Evolutionary conservation across 1,284 basidiomycete genomes (phyloP).

Genomic region (Apiotrichum brassicae): DNA sequence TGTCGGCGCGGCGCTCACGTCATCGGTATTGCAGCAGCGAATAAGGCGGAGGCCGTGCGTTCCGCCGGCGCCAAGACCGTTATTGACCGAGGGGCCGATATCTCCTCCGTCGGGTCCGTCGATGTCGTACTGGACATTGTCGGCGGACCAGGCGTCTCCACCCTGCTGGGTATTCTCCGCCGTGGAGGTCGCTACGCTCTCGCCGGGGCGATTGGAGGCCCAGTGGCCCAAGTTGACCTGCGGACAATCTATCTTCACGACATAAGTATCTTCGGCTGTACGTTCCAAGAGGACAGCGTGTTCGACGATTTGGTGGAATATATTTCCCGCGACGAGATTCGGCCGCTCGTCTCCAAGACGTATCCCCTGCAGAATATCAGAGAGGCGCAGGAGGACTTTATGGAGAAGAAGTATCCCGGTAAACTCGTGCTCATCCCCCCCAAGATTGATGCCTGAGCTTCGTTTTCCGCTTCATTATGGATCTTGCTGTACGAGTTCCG

Average conservation of each 20-base stretch:
- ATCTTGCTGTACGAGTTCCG: too few relatives aligned
- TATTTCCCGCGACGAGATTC: conserved; percentile 1
- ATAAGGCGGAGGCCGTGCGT: background rate
- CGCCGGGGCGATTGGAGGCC: conserved; percentile 3
- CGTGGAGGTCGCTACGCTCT: conserved; percentile 6
- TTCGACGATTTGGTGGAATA: conserved; percentile 1
- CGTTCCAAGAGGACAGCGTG: conserved; percentile 5
- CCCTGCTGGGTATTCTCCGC: background rate
- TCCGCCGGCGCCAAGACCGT: background rate
- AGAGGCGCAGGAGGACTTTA: conserved; percentile 2
- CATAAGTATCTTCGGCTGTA: conserved; percentile 1
- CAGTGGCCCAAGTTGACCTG: conserved; percentile 2
- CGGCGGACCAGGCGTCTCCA: background rate
- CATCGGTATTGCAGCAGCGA: background rate
- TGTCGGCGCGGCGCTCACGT: background rate
- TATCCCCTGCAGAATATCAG: background rate
- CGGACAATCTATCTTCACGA: conserved; percentile 8
- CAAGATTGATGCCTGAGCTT: too few relatives aligned
- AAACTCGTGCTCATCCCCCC: conserved; percentile 5
- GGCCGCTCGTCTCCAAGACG: conserved; percentile 1
- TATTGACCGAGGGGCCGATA: background rate
- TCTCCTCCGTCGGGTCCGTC: background rate
- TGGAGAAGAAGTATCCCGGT: background rate
- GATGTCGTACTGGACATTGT: conserved; percentile 6
- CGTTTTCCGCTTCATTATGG: too few relatives aligned